phyloP scores from a whole-genome alignment of 352 stramenopile species.

The Pythium apleroticum region DNA sequence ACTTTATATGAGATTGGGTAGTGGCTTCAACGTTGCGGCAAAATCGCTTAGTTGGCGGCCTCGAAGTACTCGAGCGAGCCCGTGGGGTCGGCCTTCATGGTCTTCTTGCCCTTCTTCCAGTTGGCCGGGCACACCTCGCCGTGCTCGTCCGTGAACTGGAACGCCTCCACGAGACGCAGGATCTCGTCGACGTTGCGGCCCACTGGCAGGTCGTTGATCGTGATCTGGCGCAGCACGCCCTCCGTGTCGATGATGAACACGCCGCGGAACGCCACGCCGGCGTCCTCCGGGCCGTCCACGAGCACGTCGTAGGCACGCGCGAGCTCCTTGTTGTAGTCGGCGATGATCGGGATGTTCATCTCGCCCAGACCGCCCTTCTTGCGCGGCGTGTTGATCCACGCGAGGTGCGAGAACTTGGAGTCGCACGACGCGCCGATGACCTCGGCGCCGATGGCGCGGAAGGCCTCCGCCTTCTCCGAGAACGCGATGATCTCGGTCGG shows the following conservation, averaged over 20 bases:
- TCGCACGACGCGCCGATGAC: constrained; percentile 57
- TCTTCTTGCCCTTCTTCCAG: constrained; percentile 79
- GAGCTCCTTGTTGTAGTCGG: constrained; percentile 92
- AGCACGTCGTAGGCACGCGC: constrained; percentile 89
- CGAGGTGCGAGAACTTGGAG: constrained; percentile 66
- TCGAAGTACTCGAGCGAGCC: constrained; percentile 41
- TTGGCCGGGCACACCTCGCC: constrained; percentile 92
- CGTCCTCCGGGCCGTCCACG: constrained; percentile 69
- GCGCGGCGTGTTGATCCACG: constrained; percentile 68
- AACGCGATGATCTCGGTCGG: constrained; percentile 79
- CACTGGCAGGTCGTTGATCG: constrained; percentile 91
- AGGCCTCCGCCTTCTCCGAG: constrained; percentile 47
- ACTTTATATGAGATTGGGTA: background rate
- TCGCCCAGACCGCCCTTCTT: constrained; percentile 90
- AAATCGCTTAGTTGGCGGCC: constrained; percentile 11
- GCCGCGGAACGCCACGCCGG: constrained; percentile 82
- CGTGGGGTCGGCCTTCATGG: constrained; percentile 62
- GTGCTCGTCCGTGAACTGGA: constrained; percentile 92
- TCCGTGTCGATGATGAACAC: constrained; percentile 94
- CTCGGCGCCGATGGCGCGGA: constrained; percentile 45
- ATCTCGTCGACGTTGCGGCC: constrained; percentile 92
- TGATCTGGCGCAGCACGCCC: constrained; percentile 83
- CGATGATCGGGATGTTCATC: constrained; percentile 92
- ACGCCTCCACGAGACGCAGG: constrained; percentile 88
- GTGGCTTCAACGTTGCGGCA: background rate